Base-by-base conservation (phyloP, 495 filamentous ascomycete species). In the Trichoderma parareesei region DNA sequence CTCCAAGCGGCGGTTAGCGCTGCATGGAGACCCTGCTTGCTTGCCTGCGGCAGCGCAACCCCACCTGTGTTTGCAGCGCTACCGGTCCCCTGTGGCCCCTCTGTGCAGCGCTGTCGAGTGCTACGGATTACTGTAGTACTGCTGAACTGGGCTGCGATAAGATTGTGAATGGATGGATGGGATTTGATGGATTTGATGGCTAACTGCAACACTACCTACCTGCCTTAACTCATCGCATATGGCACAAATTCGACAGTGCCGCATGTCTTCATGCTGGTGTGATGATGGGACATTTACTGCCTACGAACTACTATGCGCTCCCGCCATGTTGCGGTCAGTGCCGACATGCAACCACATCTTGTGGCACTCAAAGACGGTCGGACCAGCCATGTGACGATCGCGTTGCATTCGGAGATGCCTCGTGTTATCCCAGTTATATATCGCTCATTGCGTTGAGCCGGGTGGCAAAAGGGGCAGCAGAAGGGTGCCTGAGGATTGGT, bases 341-440 rank as follows among this genome's bases (percentile, higher is more conserved):
- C 53, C 53, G 53, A 13, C 27, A 57, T 57, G 27, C 53, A 57
- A 27, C 27, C 53, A 38, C 27, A 10, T 35, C 9, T 35, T 57
- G 53, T 57, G 53, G 20, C 53, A 37, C 44, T 37, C 20, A 35
- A 35, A 9, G 20, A 57, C 8, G 11, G 49, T 20, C 14, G 20
- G 49, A 7, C 18, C 18, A 35, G 27, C 27, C 53, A 37, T 57
- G 53, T 57, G 53, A 57, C 53, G 27, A 57, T 57, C 27, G 33
- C 11, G 53, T 57, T 57, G 53, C 53, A 57, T 57, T 57, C 53
- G 53, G 27, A 57, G 53, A 57, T 57, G 14, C 53, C 27, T 18
- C 16, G 3, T 49, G 46, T 2, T 18, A 49, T 49, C 27, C 27
- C 27, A 27, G 27, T 49, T 16, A 49, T 49, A 49, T 49, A 49